phyloP scores from a whole-genome alignment of 2,329 filamentous ascomycete species.

The Gnomoniopsis sp. region DNA sequence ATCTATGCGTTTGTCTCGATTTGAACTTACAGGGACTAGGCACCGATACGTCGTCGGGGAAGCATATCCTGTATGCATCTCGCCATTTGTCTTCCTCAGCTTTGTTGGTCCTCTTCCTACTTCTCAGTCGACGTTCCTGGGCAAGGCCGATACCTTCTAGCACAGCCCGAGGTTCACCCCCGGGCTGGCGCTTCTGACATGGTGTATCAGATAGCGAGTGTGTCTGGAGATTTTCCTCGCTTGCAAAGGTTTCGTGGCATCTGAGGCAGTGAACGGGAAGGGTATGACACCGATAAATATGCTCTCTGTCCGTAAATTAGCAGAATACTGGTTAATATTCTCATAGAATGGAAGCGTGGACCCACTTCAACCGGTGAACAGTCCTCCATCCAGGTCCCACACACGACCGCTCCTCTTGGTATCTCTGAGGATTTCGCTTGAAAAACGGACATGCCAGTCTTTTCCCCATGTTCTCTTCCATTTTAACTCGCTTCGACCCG shows the following conservation, averaged over 20 bases:
- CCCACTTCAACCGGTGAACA: conserved; percentile 16
- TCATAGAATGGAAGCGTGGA: background rate
- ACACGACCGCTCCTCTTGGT: conserved; percentile 16
- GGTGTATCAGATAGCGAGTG: conserved; percentile 9
- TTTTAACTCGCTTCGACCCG: conserved; percentile 6
- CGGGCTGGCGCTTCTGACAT: conserved; percentile 9
- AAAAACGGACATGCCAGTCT: conserved; percentile 20
- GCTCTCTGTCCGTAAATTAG: conserved; percentile 7
- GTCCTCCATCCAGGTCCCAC: conserved; percentile 19
- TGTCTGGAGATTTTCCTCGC: conserved; percentile 9
- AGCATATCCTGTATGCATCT: conserved; percentile 17
- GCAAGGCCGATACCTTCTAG: conserved; percentile 14
- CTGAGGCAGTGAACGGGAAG: conserved; percentile 16
- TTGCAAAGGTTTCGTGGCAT: conserved; percentile 15
- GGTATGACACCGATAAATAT: conserved; percentile 19
- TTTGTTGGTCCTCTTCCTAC: conserved; percentile 10
- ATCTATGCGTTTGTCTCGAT: background rate
- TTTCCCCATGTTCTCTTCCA: conserved; percentile 2
- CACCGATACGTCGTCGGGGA: conserved; percentile 13
- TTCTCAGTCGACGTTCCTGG: conserved; percentile 11
- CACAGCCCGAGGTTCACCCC: background rate
- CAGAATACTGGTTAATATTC: background rate
- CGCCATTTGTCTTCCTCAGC: conserved; percentile 19
- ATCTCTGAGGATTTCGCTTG: conserved; percentile 17
- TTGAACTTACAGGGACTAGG: conserved; percentile 15